Conservation (phyloP, 768 basidiomycete species). For the Naematelia aurantialba region DNA sequence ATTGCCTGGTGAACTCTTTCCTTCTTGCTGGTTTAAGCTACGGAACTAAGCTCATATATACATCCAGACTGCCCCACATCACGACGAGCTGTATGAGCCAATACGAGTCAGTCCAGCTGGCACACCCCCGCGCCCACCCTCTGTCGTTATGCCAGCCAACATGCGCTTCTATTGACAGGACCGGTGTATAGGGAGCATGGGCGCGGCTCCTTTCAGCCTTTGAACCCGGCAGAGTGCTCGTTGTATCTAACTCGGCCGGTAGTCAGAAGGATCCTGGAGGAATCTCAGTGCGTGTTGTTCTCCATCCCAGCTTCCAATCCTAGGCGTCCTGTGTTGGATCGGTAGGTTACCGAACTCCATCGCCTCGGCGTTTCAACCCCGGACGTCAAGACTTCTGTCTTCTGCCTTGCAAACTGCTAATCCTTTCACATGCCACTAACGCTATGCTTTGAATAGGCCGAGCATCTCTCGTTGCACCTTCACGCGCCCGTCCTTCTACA, state of each 20-base stretch:
- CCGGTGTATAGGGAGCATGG: constrained; percentile 57
- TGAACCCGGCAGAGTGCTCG: constrained; percentile 71
- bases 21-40: neutral
- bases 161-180: neutral
- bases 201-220: constrained; percentile 66
- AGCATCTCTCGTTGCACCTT: constrained; percentile 74
- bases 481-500: constrained; percentile 80
- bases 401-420: neutral
- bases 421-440: neutral
- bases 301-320: neutral
- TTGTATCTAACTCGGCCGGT: constrained; percentile 94
- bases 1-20: constrained; percentile 69
- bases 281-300: constrained; percentile 61
- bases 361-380: neutral
- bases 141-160: neutral
- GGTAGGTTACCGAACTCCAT: too few relatives aligned
- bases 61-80: constrained; percentile 70
- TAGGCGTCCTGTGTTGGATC: too few relatives aligned
- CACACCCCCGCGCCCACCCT: constrained; percentile 6
- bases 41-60: neutral
- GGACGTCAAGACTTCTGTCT: too few relatives aligned
- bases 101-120: constrained; percentile 68
- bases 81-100: constrained; percentile 71
- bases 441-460: constrained; percentile 66
- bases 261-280: constrained; percentile 66